phyloP scores from a whole-genome alignment of 2,329 filamentous ascomycete species.

The Colletotrichum orbiculare region DNA sequence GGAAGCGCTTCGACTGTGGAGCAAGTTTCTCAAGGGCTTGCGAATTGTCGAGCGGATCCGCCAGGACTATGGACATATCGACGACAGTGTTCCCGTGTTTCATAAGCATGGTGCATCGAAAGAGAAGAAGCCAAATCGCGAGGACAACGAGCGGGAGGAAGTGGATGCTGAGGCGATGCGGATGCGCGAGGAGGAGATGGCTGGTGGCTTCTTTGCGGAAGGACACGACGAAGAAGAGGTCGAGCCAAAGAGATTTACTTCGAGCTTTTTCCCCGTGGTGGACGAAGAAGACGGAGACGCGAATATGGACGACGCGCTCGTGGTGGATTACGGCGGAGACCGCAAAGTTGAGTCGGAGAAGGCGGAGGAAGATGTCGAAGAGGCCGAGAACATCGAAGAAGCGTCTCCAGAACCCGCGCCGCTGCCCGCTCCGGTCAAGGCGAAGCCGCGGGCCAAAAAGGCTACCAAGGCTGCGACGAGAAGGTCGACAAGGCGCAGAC shows the following conservation, averaged over 20 bases:
- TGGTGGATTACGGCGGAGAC: constrained; percentile 45
- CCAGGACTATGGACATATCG: constrained; percentile 77
- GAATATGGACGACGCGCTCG: constrained; percentile 46
- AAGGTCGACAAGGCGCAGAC: constrained; percentile 28
- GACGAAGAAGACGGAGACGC: constrained; percentile 55
- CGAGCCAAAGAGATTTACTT: constrained; percentile 48
- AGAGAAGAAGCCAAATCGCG: background rate
- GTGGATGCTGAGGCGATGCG: constrained; percentile 40
- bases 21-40: constrained; percentile 87
- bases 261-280: constrained; percentile 60
- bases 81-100: constrained; percentile 63
- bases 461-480: constrained; percentile 18
- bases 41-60: constrained; percentile 82
- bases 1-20: constrained; percentile 80
- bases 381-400: background rate
- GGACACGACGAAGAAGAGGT: constrained; percentile 62
- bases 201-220: constrained; percentile 71
- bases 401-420: background rate
- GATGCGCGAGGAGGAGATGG: constrained; percentile 61
- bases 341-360: background rate
- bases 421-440: constrained; percentile 25
- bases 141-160: background rate
- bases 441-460: constrained; percentile 24
- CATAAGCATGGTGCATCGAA: constrained; percentile 53
- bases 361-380: background rate